Evolutionary conservation across 345 rosid genomes (phyloP), one percentile per base, ranked within the genome.

Genomic region (Gossypium turneri): DNA sequence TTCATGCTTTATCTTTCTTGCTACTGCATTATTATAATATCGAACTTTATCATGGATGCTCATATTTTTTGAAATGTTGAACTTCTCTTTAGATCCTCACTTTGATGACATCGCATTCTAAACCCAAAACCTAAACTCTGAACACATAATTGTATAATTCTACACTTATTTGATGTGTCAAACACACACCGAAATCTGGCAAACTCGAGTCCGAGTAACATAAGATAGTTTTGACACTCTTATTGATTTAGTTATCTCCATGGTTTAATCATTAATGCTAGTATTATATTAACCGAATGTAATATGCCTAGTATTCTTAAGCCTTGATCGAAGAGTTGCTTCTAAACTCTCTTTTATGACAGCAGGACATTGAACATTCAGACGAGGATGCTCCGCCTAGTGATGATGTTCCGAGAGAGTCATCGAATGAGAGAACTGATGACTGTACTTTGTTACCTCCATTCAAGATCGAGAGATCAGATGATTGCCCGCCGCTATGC

Each of bases 401-500:
- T 57, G 62, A 22, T 57, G 62, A 22, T 19, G 29, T 10, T 57
- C 62, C 24, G 8, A 22, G 15, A 57, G 62, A 57, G 62, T 57
- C 29, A 1, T 78, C 72, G 79, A 77, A 81, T 13, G 92, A 88
- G 76, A 83, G 77, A 43, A 27, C 70, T 58, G 86, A 86, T 15
- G 89, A 85, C 59, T 71, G 80, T 78, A 77, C 82, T 80, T 62
- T 82, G 2, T 78, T 84, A n/a, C 81, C 73, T 9, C 15, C 77
- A 7, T 86, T 86, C 83, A 86, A 90, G 86, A 80, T 80, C 16
- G 90, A 87, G 71, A 82, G 80, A 47, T 20, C 64, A 69, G 87
- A 86, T 12, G 88, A 86, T 59, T 79, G 80, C 79, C 75, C 83
- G 76, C 68, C 86, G 3, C 15, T 82, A 12, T 86, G 92, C 17